phyloP scores from a whole-genome alignment of 2,329 filamentous ascomycete genomes.

The Colletotrichum graminicola region DNA sequence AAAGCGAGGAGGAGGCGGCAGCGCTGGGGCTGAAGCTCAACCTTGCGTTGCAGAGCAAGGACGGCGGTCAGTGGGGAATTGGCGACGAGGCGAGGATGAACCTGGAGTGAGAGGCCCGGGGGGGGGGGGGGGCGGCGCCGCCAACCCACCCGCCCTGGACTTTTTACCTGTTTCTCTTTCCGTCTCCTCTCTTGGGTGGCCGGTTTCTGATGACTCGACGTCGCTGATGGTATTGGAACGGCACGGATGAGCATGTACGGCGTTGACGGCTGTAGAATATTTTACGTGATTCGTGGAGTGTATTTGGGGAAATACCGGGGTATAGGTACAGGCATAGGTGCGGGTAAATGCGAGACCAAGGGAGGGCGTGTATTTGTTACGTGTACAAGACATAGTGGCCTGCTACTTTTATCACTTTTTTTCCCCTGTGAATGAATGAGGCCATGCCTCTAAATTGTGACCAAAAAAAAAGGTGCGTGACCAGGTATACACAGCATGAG shows the following conservation, averaged over 20 bases:
- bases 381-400: conserved; percentile 11
- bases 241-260: conserved; percentile 21
- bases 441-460: not conserved
- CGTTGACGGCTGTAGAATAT: conserved; percentile 35
- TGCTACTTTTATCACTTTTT: not conserved
- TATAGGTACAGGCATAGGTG: not conserved
- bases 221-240: not conserved
- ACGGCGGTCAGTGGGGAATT: conserved; percentile 78
- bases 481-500: conserved; percentile 3
- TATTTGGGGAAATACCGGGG: conserved; percentile 14
- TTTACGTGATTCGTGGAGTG: not conserved
- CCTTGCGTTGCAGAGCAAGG: conserved; percentile 66
- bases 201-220: not conserved
- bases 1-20: conserved; percentile 58
- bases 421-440: not conserved
- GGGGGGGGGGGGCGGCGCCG: too few species aligned
- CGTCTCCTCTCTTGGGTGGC: not conserved
- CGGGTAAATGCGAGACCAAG: not conserved
- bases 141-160: too few species aligned
- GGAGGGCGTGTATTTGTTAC: not conserved
- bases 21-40: conserved; percentile 60
- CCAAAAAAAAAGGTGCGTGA: conserved; percentile 8
- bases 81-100: conserved; percentile 89
- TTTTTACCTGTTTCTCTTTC: too few species aligned
- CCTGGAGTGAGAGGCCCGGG: conserved; percentile 67